These are phyloP conservation scores for Aspergillus sp. DNA, from an alignment of 2,329 filamentous ascomycete species.

Conservation along the genomic window DNA sequence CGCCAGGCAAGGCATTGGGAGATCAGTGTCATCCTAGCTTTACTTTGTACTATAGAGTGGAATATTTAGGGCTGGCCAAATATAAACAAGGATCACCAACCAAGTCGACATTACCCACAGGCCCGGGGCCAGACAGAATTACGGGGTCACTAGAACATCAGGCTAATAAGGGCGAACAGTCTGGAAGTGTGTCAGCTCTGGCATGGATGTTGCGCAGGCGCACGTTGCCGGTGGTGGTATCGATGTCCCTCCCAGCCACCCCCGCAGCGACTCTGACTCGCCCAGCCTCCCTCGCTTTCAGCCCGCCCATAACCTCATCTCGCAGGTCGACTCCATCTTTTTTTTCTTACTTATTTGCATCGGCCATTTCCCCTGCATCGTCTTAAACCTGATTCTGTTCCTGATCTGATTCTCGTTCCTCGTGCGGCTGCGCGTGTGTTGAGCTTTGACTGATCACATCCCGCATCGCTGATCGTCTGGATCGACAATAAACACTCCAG, in stretches of 20 bases:
- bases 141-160: neutral
- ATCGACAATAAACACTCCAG: neutral
- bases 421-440: slow-evolving; percentile 3
- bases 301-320: slow-evolving; percentile 3
- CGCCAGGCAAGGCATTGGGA: neutral
- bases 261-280: slow-evolving; percentile 23
- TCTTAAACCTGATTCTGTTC: neutral
- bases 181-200: neutral
- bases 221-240: neutral
- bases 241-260: slow-evolving; percentile 31
- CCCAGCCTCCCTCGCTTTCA: slow-evolving; percentile 30
- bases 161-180: neutral
- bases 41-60: neutral
- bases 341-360: slow-evolving; percentile 12
- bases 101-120: neutral
- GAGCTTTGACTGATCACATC: neutral
- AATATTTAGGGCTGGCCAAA: slow-evolving; percentile 6
- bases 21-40: neutral
- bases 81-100: neutral
- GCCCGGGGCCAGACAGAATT: neutral
- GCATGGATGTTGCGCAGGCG: slow-evolving; percentile 4
- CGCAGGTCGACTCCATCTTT: slow-evolving; percentile 10
- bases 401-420: slow-evolving; percentile 5
- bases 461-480: neutral
- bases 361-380: slow-evolving; percentile 3